These are phyloP conservation scores for Kodamaea arcana DNA, from an alignment of 1,139 yeast species.

Conservation along the genomic window DNA sequence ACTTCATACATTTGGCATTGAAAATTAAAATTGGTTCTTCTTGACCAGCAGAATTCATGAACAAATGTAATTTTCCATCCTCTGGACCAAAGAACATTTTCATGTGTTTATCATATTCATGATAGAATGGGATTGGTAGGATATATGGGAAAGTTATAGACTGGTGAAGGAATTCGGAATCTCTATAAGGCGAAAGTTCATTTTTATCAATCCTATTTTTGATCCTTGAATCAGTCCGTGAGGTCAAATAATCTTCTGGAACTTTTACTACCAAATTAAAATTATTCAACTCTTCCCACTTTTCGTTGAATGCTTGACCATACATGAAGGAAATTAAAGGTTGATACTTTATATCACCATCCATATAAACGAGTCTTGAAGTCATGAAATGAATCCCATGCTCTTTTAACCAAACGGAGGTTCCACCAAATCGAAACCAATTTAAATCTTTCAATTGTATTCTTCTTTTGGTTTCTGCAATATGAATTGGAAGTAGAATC, in stretches of 20 bases:
- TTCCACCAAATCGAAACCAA: constrained; percentile 38
- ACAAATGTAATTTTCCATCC: constrained; percentile 37
- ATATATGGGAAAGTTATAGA: constrained; percentile 26
- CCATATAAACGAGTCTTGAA: constrained; percentile 32
- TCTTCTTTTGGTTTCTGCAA: constrained; percentile 13
- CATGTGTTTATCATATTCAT: constrained; percentile 19
- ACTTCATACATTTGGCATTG: constrained; percentile 21
- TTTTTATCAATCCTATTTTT: constrained; percentile 15
- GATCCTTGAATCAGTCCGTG: constrained; percentile 18
- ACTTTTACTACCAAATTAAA: constrained; percentile 31
- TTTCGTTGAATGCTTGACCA: constrained; percentile 41
- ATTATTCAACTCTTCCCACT: constrained; percentile 44
- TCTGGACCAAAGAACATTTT: constrained; percentile 38
- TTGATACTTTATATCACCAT: constrained; percentile 24
- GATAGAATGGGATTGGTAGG: constrained; percentile 32
- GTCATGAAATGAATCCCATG: constrained; percentile 38
- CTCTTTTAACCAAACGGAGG: constrained; percentile 38
- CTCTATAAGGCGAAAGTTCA: too few species aligned
- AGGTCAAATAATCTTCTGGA: too few species aligned
- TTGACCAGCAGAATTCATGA: constrained; percentile 26
- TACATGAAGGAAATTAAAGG: constrained; percentile 36
- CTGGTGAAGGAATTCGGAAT: constrained; percentile 8
- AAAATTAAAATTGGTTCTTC: constrained; percentile 37
- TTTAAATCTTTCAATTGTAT: constrained; percentile 23
- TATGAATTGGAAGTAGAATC: constrained; percentile 12